Conservation (phyloP, 2,329 filamentous ascomycete genomes). For the Biscogniauxia marginata region DNA sequence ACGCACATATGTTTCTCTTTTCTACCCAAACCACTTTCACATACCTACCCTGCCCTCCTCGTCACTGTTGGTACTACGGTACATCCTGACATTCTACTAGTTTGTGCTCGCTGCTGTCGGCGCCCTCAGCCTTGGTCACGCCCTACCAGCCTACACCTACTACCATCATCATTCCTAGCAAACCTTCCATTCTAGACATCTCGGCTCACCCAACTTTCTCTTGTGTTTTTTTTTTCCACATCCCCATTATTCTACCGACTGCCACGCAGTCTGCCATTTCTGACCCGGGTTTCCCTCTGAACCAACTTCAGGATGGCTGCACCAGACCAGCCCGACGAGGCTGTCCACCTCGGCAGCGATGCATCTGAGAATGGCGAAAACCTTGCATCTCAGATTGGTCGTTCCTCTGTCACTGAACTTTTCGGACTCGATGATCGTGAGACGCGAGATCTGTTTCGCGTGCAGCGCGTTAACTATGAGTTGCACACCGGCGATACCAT, state of each 20-base stretch:
- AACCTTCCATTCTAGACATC: no score
- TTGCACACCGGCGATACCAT: constrained; percentile 8
- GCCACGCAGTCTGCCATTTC: background rate
- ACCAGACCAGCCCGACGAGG: background rate
- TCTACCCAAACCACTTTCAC: no score
- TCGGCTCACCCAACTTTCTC: no score
- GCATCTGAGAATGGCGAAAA: background rate
- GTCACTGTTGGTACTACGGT: no score
- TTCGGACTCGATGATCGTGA: background rate
- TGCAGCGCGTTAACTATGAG: background rate
- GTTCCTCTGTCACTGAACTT: background rate
- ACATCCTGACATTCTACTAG: no score
- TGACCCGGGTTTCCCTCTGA: background rate
- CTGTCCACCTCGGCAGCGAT: background rate
- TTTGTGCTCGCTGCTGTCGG: no score
- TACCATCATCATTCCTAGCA: background rate
- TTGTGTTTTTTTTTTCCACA: background rate
- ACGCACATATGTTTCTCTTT: no score
- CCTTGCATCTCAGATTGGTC: background rate
- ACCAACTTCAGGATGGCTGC: background rate
- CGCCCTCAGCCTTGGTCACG: no score
- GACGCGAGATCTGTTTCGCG: background rate
- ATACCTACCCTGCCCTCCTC: no score
- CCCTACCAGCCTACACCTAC: background rate
- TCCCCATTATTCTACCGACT: background rate